Base-by-base conservation (phyloP, 1,139 yeast genomes). In the Dujonia santamariae region DNA sequence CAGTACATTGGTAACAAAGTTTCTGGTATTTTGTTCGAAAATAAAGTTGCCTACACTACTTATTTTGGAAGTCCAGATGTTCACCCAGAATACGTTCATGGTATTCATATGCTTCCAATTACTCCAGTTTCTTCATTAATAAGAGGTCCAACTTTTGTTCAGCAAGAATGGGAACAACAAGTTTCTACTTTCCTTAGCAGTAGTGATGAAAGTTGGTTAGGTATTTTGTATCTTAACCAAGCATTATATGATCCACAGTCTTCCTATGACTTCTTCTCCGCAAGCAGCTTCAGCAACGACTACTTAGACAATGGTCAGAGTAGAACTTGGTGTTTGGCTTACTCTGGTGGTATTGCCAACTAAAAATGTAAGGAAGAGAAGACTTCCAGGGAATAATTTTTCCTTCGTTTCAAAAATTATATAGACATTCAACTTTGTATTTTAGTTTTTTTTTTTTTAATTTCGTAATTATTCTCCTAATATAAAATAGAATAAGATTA, bases 41-140 rank as follows among this genome's bases (percentile, higher is more conserved):
- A 90, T 61, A 90, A 92, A 62, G 63, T 86, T 39, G 96, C 86
- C 47, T 95, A 86, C 61, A 87, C 96, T 3, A 92, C 97, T 1
- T 88, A 80, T 61, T 88, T 88, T 51, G 96, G 96, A 3, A 36
- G 32, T 20, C 37, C 35, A 2, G 30, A 20, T 14, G 38, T 35
- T 19, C 22, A 34, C 9, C 31, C 34, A 16, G 45, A 48, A 32
- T 50, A 46, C 28, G 49, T 48, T 13, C 53, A 50, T 22, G 55
- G 55, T 4, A 49, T 50, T 19, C 54, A 50, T 31, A 50, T 50
- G 54, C 34, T 50, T 19, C 54, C 55, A 14, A 47, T 48, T 17
- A 50, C 54, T 6, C 46, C 54, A 3, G 46, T 40, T 11, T 44
- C 49, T 11, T 41, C 48, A 3, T 39, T 39, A 22, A 41, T 48